phyloP scores from a whole-genome alignment of 2,329 filamentous ascomycete genomes.

The Daldinia sp. region DNA sequence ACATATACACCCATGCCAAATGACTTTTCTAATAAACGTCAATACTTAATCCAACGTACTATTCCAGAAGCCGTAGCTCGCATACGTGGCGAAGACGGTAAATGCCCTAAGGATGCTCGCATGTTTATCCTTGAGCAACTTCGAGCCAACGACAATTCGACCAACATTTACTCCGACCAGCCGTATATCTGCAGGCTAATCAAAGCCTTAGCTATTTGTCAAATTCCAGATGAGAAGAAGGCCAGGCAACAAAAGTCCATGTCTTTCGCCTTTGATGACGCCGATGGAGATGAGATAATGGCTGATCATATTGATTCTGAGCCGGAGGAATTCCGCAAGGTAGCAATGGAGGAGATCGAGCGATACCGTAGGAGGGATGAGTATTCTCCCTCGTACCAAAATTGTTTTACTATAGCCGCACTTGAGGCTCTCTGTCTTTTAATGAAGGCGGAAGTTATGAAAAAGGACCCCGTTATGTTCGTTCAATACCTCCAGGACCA shows the following conservation, averaged over 20 bases:
- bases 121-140: constrained; percentile 88
- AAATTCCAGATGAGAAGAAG: constrained; percentile 58
- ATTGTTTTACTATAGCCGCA: constrained; percentile 70
- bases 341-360: constrained; percentile 69
- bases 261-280: constrained; percentile 54
- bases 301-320: constrained; percentile 52
- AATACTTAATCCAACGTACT: constrained; percentile 84
- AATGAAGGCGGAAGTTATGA: constrained; percentile 71
- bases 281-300: constrained; percentile 53
- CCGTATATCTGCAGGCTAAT: constrained; percentile 88
- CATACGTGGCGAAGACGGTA: constrained; percentile 77
- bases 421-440: constrained; percentile 68
- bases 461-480: constrained; percentile 62
- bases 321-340: constrained; percentile 59
- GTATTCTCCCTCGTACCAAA: constrained; percentile 73
- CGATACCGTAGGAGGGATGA: constrained; percentile 73
- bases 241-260: constrained; percentile 51
- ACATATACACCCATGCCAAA: constrained; percentile 85
- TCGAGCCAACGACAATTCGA: constrained; percentile 92
- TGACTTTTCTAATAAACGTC: constrained; percentile 86
- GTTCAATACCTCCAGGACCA: constrained; percentile 71
- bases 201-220: constrained; percentile 64
- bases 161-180: constrained; percentile 88
- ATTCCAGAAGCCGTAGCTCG: constrained; percentile 83
- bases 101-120: constrained; percentile 80